These are phyloP conservation scores for Phanerochaete carnosa DNA, from an alignment of 768 basidiomycete genomes.

Conservation along the genomic window DNA sequence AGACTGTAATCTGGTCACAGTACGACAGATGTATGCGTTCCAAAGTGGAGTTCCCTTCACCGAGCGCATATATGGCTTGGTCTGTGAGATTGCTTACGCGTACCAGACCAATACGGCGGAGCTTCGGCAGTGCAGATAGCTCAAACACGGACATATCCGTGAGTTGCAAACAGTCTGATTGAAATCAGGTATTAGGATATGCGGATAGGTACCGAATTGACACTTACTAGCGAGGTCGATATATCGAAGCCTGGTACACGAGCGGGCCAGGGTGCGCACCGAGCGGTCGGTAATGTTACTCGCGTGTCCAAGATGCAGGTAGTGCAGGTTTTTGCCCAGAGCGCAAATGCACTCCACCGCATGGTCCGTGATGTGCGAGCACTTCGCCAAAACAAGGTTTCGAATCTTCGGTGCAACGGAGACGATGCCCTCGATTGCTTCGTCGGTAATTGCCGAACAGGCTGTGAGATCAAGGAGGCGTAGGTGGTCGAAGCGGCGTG, in stretches of 20 bases:
- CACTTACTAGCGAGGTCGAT: conserved; percentile 93
- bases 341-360: conserved; percentile 80
- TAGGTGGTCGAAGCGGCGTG: conserved; percentile 73
- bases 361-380: conserved; percentile 74
- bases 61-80: conserved; percentile 86
- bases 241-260: conserved; percentile 88
- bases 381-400: conserved; percentile 57
- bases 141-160: conserved; percentile 96
- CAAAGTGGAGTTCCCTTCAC: conserved; percentile 78
- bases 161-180: conserved; percentile 73
- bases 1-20: conserved; percentile 91
- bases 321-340: conserved; percentile 90
- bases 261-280: conserved; percentile 76
- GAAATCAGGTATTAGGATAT: conserved; percentile 12
- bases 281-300: conserved; percentile 86
- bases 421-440: conserved; percentile 71
- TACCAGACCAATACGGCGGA: conserved; percentile 93
- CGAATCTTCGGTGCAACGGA: conserved; percentile 45
- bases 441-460: conserved; percentile 74
- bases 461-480: conserved; percentile 92
- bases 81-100: conserved; percentile 92
- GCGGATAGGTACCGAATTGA: not conserved
- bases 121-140: conserved; percentile 80
- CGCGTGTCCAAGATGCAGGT: conserved; percentile 93
- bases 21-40: conserved; percentile 97